A percentile compares a stretch with the other conserved stretches of the same genome.
Conservation (phyloP, 2,329 filamentous ascomycete genomes). For the Sordariomycetes sp. region DNA sequence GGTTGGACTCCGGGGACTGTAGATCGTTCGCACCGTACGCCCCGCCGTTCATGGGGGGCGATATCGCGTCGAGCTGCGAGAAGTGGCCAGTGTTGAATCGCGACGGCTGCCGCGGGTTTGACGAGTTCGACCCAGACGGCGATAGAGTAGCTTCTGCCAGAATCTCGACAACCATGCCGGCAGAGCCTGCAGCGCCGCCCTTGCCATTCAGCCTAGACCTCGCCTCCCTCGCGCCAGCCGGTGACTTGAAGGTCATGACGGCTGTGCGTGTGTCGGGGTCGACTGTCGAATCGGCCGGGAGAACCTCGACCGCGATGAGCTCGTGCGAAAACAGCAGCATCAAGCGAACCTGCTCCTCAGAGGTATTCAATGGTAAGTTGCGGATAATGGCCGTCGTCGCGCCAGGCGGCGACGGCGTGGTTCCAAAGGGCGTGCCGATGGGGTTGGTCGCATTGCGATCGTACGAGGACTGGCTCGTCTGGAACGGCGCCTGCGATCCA, state of each 20-base stretch:
- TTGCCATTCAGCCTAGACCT: conserved; percentile 44
- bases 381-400: conserved; percentile 33
- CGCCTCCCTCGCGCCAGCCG: conserved; percentile 39
- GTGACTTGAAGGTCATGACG: conserved; percentile 37
- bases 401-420: conserved; percentile 2
- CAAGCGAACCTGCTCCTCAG: conserved; percentile 36
- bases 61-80: conserved; percentile 45
- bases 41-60: conserved; percentile 42
- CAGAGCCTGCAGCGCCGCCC: conserved; percentile 33
- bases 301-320: conserved; percentile 33
- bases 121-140: conserved; percentile 26
- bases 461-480: conserved; percentile 11
- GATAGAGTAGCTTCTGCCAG: conserved; percentile 20
- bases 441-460: conserved; percentile 28
- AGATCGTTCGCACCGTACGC: conserved; percentile 43
- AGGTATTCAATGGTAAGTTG: conserved; percentile 37
- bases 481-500: conserved; percentile 1
- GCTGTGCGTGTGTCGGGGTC: conserved; percentile 38
- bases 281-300: conserved; percentile 32
- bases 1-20: conserved; percentile 38
- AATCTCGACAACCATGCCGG: conserved; percentile 44
- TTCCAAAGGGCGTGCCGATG: conserved; percentile 21
- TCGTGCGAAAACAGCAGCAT: conserved; percentile 49
- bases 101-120: conserved; percentile 24
- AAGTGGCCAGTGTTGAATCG: conserved; percentile 49